phyloP scores from a whole-genome alignment of 1,284 basidiomycete genomes.

The Cerioporus squamosus region DNA sequence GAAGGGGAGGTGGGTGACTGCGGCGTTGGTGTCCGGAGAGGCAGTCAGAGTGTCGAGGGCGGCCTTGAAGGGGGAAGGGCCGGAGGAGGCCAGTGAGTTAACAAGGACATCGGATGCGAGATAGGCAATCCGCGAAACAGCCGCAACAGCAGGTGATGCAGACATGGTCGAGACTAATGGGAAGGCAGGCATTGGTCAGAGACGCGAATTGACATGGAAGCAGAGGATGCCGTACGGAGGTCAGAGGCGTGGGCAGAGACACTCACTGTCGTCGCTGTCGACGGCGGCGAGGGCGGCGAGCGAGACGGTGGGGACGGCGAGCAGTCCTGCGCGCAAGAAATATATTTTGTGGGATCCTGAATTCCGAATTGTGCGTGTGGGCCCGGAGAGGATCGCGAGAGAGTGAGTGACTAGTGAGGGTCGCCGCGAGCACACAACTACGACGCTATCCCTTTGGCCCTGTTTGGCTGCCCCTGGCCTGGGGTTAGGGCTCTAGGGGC shows the following conservation, averaged over 20 bases:
- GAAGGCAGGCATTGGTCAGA: slow-evolving; percentile 11
- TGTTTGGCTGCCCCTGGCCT: slow-evolving; percentile 22
- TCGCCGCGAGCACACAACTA: slow-evolving; percentile 10
- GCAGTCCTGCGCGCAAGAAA: too few relatives aligned
- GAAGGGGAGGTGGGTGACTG: slow-evolving; percentile 48
- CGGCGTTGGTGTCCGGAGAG: slow-evolving; percentile 17
- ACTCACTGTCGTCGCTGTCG: neutral
- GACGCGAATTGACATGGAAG: slow-evolving; percentile 1
- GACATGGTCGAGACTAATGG: slow-evolving; percentile 18
- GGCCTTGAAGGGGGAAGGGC: slow-evolving; percentile 40
- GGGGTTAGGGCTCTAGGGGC: slow-evolving; percentile 24
- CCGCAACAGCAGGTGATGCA: slow-evolving; percentile 36
- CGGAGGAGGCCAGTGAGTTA: slow-evolving; percentile 51
- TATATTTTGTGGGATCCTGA: slow-evolving; percentile 17
- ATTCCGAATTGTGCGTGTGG: slow-evolving; percentile 19
- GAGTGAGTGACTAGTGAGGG: neutral
- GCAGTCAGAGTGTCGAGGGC: slow-evolving; percentile 19
- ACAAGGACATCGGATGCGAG: slow-evolving; percentile 70
- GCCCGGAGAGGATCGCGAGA: neutral
- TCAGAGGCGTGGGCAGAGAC: too few relatives aligned
- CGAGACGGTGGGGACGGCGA: slow-evolving; percentile 8
- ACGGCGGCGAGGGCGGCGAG: slow-evolving; percentile 8
- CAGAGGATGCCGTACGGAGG: too few relatives aligned
- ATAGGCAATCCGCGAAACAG: slow-evolving; percentile 72
- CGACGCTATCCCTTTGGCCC: slow-evolving; percentile 27